Evolutionary conservation across 2,329 filamentous ascomycete genomes (phyloP).

Genomic region (Phaeomoniella chlamydospora): DNA sequence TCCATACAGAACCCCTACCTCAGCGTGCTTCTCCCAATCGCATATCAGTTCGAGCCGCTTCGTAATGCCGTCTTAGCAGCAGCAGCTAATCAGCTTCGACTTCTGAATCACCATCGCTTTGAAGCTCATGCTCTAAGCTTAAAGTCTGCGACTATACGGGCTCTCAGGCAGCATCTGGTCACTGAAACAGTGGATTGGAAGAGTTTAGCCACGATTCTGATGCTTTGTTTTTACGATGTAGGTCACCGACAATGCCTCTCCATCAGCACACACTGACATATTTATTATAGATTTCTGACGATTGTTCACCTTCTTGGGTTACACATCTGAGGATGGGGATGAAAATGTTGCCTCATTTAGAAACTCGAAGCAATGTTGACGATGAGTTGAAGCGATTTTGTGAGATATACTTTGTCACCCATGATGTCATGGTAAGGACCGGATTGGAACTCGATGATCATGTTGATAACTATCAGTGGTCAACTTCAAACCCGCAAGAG

Average conservation of each 20-base stretch:
- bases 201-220: constrained; percentile 15
- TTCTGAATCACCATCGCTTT: constrained; percentile 13
- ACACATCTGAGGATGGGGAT: constrained; percentile 16
- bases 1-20: constrained; percentile 16
- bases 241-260: constrained; percentile 4
- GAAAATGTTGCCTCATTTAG: constrained; percentile 10
- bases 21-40: constrained; percentile 12
- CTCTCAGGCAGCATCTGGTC: constrained; percentile 11
- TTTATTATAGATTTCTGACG: constrained; percentile 16
- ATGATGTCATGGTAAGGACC: constrained; percentile 18
- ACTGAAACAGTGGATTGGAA: constrained; percentile 9
- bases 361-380: constrained; percentile 5
- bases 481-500: constrained; percentile 12
- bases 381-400: constrained; percentile 12
- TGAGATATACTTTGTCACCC: constrained; percentile 18
- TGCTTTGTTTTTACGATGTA: constrained; percentile 19
- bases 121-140: constrained; percentile 12
- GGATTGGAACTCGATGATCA: constrained; percentile 3
- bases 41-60: constrained; percentile 11
- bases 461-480: constrained; percentile 9
- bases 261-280: constrained; percentile 1
- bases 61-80: constrained; percentile 14
- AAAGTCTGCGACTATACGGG: constrained; percentile 13
- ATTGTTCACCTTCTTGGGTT: constrained; percentile 16
- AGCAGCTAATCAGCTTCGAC: constrained; percentile 14